Percentiles rank a stretch among this genome's conserved stretches.
These are phyloP conservation scores for Brassica rapa DNA, from an alignment of 345 rosid genomes.

Conservation along the genomic window DNA sequence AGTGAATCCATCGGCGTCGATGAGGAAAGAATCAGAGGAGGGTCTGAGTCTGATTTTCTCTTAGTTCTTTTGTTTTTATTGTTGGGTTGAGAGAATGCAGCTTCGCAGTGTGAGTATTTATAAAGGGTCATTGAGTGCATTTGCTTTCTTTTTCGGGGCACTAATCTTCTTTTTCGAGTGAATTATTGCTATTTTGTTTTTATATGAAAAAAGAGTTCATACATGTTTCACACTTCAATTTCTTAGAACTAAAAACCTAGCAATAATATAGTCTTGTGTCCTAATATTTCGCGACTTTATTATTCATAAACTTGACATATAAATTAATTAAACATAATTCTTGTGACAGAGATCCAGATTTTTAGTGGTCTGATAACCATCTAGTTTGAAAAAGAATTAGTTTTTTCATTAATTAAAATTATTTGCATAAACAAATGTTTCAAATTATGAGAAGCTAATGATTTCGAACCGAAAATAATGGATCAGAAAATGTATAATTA, in stretches of 20 bases:
- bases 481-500: conserved; percentile 1
- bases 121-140: conserved; percentile 23
- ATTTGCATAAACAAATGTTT: neutral
- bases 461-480: neutral
- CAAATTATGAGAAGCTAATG: conserved; percentile 5
- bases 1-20: conserved; percentile 60
- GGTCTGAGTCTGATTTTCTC: conserved; percentile 15
- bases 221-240: conserved; percentile 2
- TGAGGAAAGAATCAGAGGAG: neutral
- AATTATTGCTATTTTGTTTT: conserved; percentile 19
- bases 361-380: neutral
- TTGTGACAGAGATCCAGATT: neutral
- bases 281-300: neutral
- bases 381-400: neutral
- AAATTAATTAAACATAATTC: neutral
- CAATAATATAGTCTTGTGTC: neutral
- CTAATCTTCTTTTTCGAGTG: neutral
- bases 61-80: conserved; percentile 24
- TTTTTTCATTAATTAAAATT: neutral
- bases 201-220: neutral
- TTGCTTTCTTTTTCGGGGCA: conserved; percentile 19
- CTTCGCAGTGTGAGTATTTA: conserved; percentile 32
- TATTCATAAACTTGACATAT: neutral
- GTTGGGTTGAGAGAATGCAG: conserved; percentile 19
- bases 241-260: neutral